Evolutionary conservation across 2,329 filamentous ascomycete genomes (phyloP).

Genomic region (Onygena corvina): DNA sequence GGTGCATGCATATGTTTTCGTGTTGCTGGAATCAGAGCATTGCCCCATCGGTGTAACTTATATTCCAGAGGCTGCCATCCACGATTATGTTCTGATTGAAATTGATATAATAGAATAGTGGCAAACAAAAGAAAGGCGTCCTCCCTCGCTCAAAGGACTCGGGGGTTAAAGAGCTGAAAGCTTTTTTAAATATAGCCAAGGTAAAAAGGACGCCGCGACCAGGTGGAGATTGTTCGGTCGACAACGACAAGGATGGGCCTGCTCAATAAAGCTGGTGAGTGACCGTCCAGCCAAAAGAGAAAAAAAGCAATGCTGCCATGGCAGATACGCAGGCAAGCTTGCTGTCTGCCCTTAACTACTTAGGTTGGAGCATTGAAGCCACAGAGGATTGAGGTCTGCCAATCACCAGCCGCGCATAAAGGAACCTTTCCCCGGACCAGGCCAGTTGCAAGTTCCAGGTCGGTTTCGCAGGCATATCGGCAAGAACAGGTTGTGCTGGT

Average conservation of each 20-base stretch:
- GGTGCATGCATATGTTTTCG: conserved; percentile 2
- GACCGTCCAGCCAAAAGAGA: too few species aligned
- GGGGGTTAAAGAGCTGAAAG: neutral
- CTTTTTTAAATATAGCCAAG: too few species aligned
- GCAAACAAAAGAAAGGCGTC: neutral
- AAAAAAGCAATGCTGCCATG: neutral
- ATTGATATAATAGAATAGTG: neutral
- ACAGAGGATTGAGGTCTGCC: neutral
- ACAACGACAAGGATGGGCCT: too few species aligned
- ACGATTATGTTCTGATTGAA: neutral
- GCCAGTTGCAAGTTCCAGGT: neutral
- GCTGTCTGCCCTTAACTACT: neutral
- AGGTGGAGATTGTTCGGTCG: too few species aligned
- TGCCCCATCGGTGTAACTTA: conserved; percentile 1
- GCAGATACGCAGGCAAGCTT: neutral
- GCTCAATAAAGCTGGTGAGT: too few species aligned
- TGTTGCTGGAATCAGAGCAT: neutral
- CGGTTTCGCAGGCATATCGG: neutral
- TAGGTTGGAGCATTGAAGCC: neutral
- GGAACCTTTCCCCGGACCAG: neutral
- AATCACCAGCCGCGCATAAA: neutral
- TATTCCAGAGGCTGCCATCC: neutral
- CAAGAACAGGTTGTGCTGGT: neutral
- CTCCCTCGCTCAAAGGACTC: neutral
- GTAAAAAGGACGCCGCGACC: too few species aligned